Evolutionary conservation across 2,329 filamentous ascomycete species (phyloP).

Genomic region (Alternaria metachromatica): DNA sequence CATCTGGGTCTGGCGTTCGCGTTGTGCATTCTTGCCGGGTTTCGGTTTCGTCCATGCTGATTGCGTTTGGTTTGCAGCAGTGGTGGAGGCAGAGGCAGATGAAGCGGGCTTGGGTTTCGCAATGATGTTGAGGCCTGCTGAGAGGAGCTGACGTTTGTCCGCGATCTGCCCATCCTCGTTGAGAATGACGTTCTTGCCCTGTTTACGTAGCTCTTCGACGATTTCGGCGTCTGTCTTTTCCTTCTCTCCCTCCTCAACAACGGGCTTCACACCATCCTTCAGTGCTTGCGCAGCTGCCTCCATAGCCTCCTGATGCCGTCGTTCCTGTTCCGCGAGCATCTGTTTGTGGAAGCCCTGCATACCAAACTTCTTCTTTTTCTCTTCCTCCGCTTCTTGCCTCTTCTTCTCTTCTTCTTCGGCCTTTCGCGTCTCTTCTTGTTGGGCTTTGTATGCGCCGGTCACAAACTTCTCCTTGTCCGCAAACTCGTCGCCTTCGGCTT

Average conservation of each 20-base stretch:
- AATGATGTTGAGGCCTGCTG: slow-evolving; percentile 76
- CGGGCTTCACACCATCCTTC: slow-evolving; percentile 40
- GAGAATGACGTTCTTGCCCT: slow-evolving; percentile 68
- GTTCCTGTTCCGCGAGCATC: slow-evolving; percentile 73
- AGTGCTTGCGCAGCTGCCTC: slow-evolving; percentile 64
- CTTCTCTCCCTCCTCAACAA: slow-evolving; percentile 41
- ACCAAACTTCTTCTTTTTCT: slow-evolving; percentile 69
- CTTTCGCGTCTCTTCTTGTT: slow-evolving; percentile 75
- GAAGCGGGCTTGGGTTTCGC: slow-evolving; percentile 63
- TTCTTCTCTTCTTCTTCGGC: slow-evolving; percentile 75
- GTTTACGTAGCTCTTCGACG: slow-evolving; percentile 71
- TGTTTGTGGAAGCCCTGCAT: slow-evolving; percentile 82
- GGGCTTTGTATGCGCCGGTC: slow-evolving; percentile 80
- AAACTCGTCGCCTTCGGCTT: slow-evolving; percentile 80
- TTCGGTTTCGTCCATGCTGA: slow-evolving; percentile 27
- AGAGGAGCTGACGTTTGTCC: slow-evolving; percentile 81
- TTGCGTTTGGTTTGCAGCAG: slow-evolving; percentile 14
- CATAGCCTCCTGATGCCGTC: slow-evolving; percentile 71
- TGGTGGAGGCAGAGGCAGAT: slow-evolving; percentile 26
- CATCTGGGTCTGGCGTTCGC: slow-evolving; percentile 80
- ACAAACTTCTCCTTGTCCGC: slow-evolving; percentile 87
- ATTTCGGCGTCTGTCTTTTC: slow-evolving; percentile 64
- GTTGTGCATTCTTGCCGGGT: slow-evolving; percentile 66
- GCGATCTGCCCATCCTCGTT: slow-evolving; percentile 86
- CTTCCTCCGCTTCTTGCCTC: slow-evolving; percentile 69